These are phyloP conservation scores for Plasmopara muralis DNA, from an alignment of 352 stramenopile genomes.

Conservation along the genomic window DNA sequence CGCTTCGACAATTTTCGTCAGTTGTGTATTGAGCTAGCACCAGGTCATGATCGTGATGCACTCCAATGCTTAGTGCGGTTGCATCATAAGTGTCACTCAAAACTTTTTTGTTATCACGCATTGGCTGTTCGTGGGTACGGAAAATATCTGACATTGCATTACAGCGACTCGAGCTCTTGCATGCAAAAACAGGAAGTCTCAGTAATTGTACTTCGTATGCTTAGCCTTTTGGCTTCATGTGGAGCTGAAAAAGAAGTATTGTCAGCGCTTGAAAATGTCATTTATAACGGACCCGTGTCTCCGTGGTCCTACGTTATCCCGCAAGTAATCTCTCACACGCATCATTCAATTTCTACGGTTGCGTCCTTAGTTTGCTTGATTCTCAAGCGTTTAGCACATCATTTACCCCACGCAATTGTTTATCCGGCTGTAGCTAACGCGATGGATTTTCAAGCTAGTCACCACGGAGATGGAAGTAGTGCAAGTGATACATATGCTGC, in stretches of 20 bases:
- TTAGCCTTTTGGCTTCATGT: slow-evolving; percentile 59
- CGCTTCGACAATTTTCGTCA: slow-evolving; percentile 33
- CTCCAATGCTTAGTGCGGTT: slow-evolving; percentile 30
- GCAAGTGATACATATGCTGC: slow-evolving; percentile 25
- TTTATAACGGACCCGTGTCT: slow-evolving; percentile 41
- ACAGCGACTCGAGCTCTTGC: slow-evolving; percentile 3
- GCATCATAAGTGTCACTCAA: slow-evolving; percentile 28
- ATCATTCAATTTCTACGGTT: slow-evolving; percentile 45
- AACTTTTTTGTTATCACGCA: slow-evolving; percentile 30
- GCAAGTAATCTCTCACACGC: slow-evolving; percentile 61
- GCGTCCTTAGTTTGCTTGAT: slow-evolving; percentile 48
- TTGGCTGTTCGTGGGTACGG: slow-evolving; percentile 40
- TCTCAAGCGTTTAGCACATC: slow-evolving; percentile 54
- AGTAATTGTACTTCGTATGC: slow-evolving; percentile 51
- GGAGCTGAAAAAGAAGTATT: slow-evolving; percentile 41
- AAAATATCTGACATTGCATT: slow-evolving; percentile 25
- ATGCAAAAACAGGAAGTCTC: slow-evolving; percentile 28
- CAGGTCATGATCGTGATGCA: slow-evolving; percentile 4
- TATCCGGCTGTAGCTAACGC: slow-evolving; percentile 72
- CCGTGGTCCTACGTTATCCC: slow-evolving; percentile 66
- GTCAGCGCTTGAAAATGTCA: slow-evolving; percentile 32
- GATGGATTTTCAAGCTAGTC: slow-evolving; percentile 15
- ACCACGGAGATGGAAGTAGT: slow-evolving; percentile 4
- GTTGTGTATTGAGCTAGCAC: slow-evolving; percentile 19
- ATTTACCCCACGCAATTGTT: slow-evolving; percentile 59